A percentile compares a stretch with the other conserved stretches of the same genome.
These are phyloP conservation scores for Fagopyrum tataricum DNA, from an alignment of 148 eudicot genomes.

Conservation along the genomic window DNA sequence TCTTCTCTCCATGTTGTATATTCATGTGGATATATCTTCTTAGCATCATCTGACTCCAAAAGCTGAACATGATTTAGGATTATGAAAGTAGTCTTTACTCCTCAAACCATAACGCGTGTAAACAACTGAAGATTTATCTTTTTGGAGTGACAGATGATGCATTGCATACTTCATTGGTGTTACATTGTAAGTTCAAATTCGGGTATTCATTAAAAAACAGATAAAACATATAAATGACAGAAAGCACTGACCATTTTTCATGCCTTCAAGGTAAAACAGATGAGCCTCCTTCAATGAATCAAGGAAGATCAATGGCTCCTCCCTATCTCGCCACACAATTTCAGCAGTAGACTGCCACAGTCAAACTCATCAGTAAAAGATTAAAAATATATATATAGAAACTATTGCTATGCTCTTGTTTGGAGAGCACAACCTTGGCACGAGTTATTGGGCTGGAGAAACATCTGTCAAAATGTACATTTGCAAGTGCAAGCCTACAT, in stretches of 20 bases:
- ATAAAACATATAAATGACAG: background rate
- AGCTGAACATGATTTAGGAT: slow-evolving; percentile 39
- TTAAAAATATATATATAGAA: background rate
- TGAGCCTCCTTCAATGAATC: slow-evolving; percentile 70
- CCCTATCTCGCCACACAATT: slow-evolving; percentile 59
- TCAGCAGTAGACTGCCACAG: slow-evolving; percentile 56
- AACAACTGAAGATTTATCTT: background rate
- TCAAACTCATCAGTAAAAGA: background rate
- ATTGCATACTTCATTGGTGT: background rate
- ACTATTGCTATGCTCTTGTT: background rate
- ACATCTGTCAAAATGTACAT: slow-evolving; percentile 53
- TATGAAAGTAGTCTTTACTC: background rate
- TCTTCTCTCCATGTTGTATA: slow-evolving; percentile 66
- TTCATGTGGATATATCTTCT: slow-evolving; percentile 50
- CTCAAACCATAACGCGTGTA: background rate
- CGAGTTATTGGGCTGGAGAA: slow-evolving; percentile 77
- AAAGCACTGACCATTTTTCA: slow-evolving; percentile 59
- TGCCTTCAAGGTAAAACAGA: slow-evolving; percentile 59
- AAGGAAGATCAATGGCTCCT: slow-evolving; percentile 50
- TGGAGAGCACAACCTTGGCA: slow-evolving; percentile 49
- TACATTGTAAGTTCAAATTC: too few relatives aligned
- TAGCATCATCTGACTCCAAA: slow-evolving; percentile 83
- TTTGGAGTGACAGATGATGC: background rate
- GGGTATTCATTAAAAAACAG: too few relatives aligned
- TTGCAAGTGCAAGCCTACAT: slow-evolving; percentile 52